Base-by-base conservation (phyloP, 163 green algal genomes). In the Smithsoniella earleae region DNA sequence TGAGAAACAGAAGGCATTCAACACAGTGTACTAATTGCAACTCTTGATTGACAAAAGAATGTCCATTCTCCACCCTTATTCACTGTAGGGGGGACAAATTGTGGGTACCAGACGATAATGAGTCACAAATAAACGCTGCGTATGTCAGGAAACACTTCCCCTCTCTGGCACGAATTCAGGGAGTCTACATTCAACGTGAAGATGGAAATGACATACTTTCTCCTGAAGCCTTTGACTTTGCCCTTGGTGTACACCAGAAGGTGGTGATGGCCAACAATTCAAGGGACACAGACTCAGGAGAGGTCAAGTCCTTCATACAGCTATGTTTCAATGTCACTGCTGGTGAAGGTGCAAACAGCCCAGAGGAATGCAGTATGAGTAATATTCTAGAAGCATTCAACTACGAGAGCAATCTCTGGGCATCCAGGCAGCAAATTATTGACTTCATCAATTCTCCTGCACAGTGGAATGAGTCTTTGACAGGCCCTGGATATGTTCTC, bases 91-190 rank as follows among this genome's bases (percentile, higher is more conserved):
- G 49, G 5, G 8, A 6, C 8, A 64, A 64, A 27, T 27, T 64
- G 6, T 64, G 49, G 49, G 13, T 64, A 25, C 49, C 49, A 18
- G 6, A 25, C 33, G 49, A 34, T 6, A 69, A 30, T 25, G 58
- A 69, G 58, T 69, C 58, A 30, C 27, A 16, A 4, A 36, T 8
- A 69, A 69, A 69, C 25, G 16, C 18, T 33, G 58, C 40, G 27
- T 69, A 45, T 43, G 58, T 69, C 5, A 69, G 30, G 1, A 16
- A 69, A 31, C 5, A 69, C 58, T 69, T 69, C 34, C 27, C 58
- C n/a, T 69, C 58, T n/a, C 31, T 43, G 10, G 58, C 58, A 40
- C 58, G 58, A 5, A 69, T 36, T 5, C 58, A 69, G 58, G 22
- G 38, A 4, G 58, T 69, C 16, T 69, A 69, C 25, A 33, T 69